A percentile compares a stretch with the other conserved stretches of the same genome.
Evolutionary conservation across 805 yeast genomes (phyloP).

Genomic region (Myxozyma melibiosi): DNA sequence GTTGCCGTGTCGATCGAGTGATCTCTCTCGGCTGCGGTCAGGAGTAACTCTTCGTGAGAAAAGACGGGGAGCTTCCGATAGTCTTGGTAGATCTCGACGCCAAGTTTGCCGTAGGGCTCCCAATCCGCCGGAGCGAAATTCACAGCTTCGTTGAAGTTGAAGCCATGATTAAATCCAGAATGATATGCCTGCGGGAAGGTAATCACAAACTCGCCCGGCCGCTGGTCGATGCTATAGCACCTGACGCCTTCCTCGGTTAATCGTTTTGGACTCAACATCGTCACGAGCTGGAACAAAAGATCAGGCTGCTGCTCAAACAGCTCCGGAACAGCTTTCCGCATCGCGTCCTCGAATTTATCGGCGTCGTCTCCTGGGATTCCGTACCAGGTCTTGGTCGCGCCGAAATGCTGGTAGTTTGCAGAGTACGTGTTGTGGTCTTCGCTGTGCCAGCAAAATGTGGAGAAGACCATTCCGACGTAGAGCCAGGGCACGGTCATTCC

Average conservation of each 20-base stretch:
- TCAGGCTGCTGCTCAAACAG: conserved; percentile 83
- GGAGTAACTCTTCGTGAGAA: conserved; percentile 43
- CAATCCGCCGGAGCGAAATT: conserved; percentile 48
- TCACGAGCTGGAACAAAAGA: conserved; percentile 79
- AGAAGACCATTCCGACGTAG: conserved; percentile 83
- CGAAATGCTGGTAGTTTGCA: conserved; percentile 89
- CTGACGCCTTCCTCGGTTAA: conserved; percentile 50
- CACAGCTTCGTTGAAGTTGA: conserved; percentile 54
- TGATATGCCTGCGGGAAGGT: conserved; percentile 91
- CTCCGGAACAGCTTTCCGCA: conserved; percentile 73
- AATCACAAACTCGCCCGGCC: conserved; percentile 77
- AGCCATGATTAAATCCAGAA: conserved; percentile 87
- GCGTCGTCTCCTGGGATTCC: conserved; percentile 77
- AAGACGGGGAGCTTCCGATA: conserved; percentile 42
- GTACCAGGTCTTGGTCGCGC: conserved; percentile 91
- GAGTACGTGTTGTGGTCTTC: conserved; percentile 93
- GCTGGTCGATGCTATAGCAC: conserved; percentile 64
- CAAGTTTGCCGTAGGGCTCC: conserved; percentile 41
- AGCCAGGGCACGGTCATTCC: conserved; percentile 98
- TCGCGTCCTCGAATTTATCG: conserved; percentile 62
- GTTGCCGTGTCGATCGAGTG: conserved; percentile 32
- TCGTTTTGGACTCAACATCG: conserved; percentile 72
- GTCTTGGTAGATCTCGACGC: conserved; percentile 39
- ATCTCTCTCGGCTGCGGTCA: conserved; percentile 31
- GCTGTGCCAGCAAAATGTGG: conserved; percentile 96